Conservation (phyloP, 2,329 filamentous ascomycete species). For the Leptographium radiaticola region DNA sequence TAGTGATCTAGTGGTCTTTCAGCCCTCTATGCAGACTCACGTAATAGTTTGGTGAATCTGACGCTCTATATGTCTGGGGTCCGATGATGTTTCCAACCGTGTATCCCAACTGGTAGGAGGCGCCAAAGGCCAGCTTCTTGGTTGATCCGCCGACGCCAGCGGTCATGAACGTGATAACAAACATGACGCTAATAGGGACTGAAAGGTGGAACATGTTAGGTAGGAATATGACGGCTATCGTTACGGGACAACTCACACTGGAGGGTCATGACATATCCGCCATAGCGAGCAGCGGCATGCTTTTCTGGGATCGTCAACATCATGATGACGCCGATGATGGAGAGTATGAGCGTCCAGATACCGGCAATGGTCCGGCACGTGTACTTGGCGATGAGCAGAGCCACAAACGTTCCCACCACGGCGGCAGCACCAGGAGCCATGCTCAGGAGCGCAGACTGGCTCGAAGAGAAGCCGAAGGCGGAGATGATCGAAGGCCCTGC, state of each 20-base stretch:
- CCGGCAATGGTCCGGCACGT: constrained; percentile 33
- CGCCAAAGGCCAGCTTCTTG: constrained; percentile 1
- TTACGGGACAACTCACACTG: constrained; percentile 6
- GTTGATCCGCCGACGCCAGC: constrained; percentile 21
- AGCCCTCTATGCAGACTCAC: not conserved
- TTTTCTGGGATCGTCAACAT: not conserved
- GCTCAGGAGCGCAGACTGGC: constrained; percentile 23
- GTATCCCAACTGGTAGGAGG: not conserved
- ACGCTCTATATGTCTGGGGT: not conserved
- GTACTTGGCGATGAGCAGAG: constrained; percentile 21
- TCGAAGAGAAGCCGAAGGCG: constrained; percentile 36
- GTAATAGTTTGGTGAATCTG: not conserved
- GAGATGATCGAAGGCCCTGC: constrained; percentile 44
- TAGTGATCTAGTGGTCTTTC: too few species aligned
- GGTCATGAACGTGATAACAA: constrained; percentile 34
- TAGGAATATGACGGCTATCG: too few species aligned
- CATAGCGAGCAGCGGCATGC: constrained; percentile 33
- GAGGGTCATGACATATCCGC: constrained; percentile 43
- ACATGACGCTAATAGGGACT: constrained; percentile 25
- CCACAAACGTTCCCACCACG: constrained; percentile 42
- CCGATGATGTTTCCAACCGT: constrained; percentile 1
- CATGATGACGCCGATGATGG: constrained; percentile 1
- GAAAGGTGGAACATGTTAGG: too few species aligned
- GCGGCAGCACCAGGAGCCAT: constrained; percentile 30
- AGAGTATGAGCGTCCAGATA: constrained; percentile 40